Conservation (phyloP, 2,329 filamentous ascomycete genomes). For the Escovopsis sp. region DNA sequence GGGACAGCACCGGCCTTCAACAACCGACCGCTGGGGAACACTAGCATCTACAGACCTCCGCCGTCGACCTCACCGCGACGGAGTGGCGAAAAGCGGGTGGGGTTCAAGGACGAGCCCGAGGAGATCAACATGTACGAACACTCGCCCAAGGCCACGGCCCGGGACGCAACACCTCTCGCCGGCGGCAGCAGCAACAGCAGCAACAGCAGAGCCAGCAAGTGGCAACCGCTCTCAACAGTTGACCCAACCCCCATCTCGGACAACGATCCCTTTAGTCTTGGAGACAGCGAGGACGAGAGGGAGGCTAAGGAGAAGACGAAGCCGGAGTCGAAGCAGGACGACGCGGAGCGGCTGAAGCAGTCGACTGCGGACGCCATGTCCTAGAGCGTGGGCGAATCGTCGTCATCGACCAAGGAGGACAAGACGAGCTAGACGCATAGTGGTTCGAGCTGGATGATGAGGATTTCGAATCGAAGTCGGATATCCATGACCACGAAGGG, state of each 20-base stretch:
- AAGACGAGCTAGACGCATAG: slow-evolving; percentile 20
- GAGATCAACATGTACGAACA: slow-evolving; percentile 66
- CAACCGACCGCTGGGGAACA: slow-evolving; percentile 55
- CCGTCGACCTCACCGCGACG: slow-evolving; percentile 36
- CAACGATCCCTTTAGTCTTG: slow-evolving; percentile 91
- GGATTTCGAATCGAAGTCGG: not conserved
- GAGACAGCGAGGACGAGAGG: slow-evolving; percentile 91
- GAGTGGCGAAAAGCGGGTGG: slow-evolving; percentile 35
- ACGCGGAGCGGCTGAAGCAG: slow-evolving; percentile 49
- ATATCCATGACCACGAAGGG: too few relatives aligned
- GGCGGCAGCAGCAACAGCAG: slow-evolving; percentile 7
- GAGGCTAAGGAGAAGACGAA: slow-evolving; percentile 35
- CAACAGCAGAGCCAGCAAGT: slow-evolving; percentile 68
- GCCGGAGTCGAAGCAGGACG: slow-evolving; percentile 34
- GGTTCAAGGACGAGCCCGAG: slow-evolving; percentile 51
- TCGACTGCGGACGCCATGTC: slow-evolving; percentile 48
- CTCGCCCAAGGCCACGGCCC: slow-evolving; percentile 40
- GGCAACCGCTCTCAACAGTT: slow-evolving; percentile 82
- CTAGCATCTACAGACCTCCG: slow-evolving; percentile 63
- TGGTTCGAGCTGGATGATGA: too few relatives aligned
- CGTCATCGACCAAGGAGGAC: slow-evolving; percentile 15
- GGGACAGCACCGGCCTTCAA: slow-evolving; percentile 14
- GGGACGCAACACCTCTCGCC: slow-evolving; percentile 28
- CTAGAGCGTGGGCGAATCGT: slow-evolving; percentile 33
- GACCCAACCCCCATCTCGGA: slow-evolving; percentile 71